phyloP scores from a whole-genome alignment of 306 rosid genomes.

The Lathyrus aphaca region DNA sequence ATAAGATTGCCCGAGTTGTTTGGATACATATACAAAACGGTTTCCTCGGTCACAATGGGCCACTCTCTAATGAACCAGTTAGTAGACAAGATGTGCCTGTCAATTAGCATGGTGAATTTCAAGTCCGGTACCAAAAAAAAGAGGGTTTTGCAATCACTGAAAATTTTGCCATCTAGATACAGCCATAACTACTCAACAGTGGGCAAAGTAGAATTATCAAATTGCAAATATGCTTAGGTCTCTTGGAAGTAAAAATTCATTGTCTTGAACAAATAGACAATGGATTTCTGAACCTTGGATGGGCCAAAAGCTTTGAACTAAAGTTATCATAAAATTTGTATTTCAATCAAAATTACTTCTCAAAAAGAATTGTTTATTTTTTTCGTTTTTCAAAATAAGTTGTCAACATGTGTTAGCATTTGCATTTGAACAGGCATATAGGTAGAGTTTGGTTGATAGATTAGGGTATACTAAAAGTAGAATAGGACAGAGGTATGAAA shows the following conservation, averaged over 20 bases:
- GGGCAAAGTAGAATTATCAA: constrained; percentile 26
- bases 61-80: constrained; percentile 3
- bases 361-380: neutral
- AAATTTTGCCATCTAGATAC: constrained; percentile 27
- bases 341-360: neutral
- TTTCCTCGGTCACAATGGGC: constrained; percentile 25
- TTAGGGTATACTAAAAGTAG: neutral
- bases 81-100: constrained; percentile 6
- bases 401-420: constrained; percentile 14
- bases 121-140: neutral
- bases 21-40: neutral
- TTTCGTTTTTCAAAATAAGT: neutral
- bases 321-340: neutral
- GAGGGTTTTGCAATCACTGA: constrained; percentile 11
- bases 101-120: constrained; percentile 11
- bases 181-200: neutral
- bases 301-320: neutral
- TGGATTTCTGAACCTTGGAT: too few species aligned
- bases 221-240: constrained; percentile 2
- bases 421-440: constrained; percentile 21
- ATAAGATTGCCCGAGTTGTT: constrained; percentile 12
- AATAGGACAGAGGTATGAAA: neutral
- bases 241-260: neutral
- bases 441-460: neutral
- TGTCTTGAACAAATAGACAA: too few species aligned